Evolutionary conservation across 2,329 filamentous ascomycete genomes (phyloP), one percentile per base, ranked within the genome.

Genomic region (Fusarium virguliforme): DNA sequence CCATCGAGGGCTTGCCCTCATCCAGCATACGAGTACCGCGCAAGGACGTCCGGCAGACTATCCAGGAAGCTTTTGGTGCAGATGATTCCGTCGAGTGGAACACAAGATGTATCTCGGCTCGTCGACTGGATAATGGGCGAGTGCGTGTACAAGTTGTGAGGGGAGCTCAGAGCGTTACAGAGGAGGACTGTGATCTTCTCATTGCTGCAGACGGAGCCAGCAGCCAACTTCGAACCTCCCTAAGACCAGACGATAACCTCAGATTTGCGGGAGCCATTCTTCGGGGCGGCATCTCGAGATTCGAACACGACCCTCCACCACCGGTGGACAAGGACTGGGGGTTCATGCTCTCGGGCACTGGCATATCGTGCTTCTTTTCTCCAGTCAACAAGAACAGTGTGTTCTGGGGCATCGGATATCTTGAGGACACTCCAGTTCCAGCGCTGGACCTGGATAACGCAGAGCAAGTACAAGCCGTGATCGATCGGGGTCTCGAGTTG

Each of bases 121-220:
- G 13, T 6, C 57, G 67, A n/a, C 66, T 76, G 2, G 57, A 69
- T 2, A 67, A 68, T 24, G 77, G 77, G 5, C 71, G 71, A 10
- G 26, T 80, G 6, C 60, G 68, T 8, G 75, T 80, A 1, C 57
- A 64, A 15, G 51, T 77, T 4, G 56, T 22, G 9, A 69, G 46
- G 26, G 71, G 58, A 5, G 22, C 48, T 0, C n/a, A 37, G 1
- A 59, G 60, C 2, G 12, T 62, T 4, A 69, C 64, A 4, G 62
- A 73, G 13, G 61, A 70, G 26, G 68, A 76, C 2, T 83, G 82
- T 48, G 83, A 86, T 64, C 15, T 86, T 1, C 77, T 86, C 8
- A 76, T 86, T 37, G 83, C 79, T 1, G 83, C 84, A 0, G 85
- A 86, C 64, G 85, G 85, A 0, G 79, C 82, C 0, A 79, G 74